Base-by-base conservation (phyloP, 169 alveolate species). In the Toxoplasma gondii region DNA sequence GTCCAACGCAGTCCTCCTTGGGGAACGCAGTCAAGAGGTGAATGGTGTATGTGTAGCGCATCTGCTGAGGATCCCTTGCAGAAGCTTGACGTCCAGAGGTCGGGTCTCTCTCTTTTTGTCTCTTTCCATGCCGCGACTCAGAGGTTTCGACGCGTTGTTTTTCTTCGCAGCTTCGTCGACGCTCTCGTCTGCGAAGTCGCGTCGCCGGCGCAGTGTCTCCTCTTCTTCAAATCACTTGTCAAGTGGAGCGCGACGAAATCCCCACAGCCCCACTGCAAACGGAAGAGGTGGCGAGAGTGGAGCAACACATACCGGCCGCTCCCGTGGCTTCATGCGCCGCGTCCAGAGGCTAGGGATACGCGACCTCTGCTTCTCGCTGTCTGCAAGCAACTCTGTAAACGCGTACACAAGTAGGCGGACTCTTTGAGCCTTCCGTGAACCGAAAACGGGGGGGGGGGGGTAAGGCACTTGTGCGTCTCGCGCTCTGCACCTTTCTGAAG, bases 161-260 rank as follows among this genome's bases (percentile, higher is more conserved):
- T 82, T 67, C 4, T 39, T 22, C 58, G 53, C 41, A 82, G 90
- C 54, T 82, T 82, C 39, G 53, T 82, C 39, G 90, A 82, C 36
- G 64, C 67, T 4, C 29, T 43, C 38, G 67, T 82, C 27, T 38
- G 67, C 69, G 90, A 82, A 43, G 64, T 82, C 38, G 90, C 90
- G 67, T 41, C 69, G 19, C 90, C 90, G 67, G 90, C 69, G 67
- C 90, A 82, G 67, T 82, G 90, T 49, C 41, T 82, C 69, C 90
- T 82, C 54, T 82, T 82, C 29, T 82, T 82, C 90, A 38, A 82
- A 36, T 38, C 90, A 2, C 90, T 82, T 64, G 90, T 82, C 41
- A 82, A 82, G 90, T 82, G 90, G 90, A 82, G 67, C 90, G 1
- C 90, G 38, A 38, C 69, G 53, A 82, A 82, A 36, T 64, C 41